Base-by-base conservation (phyloP, 495 filamentous ascomycete genomes). In the Penicillium tannophilum region DNA sequence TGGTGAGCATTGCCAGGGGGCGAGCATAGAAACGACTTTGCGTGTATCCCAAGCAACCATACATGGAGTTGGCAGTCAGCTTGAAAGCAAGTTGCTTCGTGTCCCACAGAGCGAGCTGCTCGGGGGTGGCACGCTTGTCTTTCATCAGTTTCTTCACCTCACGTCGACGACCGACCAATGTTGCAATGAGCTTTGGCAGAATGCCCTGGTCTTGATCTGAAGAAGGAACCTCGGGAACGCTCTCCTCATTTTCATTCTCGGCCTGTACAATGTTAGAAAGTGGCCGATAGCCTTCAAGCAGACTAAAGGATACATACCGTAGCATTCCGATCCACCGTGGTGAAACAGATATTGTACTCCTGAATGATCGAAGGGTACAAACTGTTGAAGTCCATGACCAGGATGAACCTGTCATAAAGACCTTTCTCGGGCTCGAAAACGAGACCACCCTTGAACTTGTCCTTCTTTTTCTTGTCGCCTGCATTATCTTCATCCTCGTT, bases 351-450 rank as follows among this genome's bases (percentile, higher is more conserved):
- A 71, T 98, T 98, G 77, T 85, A 98, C 79, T 98, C 95, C 71
- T 98, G 95, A 63, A 98, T 98, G 64, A 98, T 97, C 72, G 92
- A 97, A 14, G 94, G 94, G 66, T 98, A 98, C 64, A 98, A 79
- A 72, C 92, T 96, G 83, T 98, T 98, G 79, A 98, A 98, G 77
- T 98, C 94, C 94, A 98, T 98, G 70, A 98, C 94, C 20, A 98
- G 83, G 30, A 98, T 87, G 66, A 93, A 96, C 72, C 90, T 93
- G 79, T 98, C 95, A 67, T 98, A 98, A 24, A 98, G 82, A 9
- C 95, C 94, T 70, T 90, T 97, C 72, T 98, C 93, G 14, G 94
- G 94, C 68, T 98, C 94, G 64, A 98, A 98, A 58, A 98, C 94
- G 43, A 98, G 82, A 79, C 94, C 94, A 67, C 94, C 94, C 75